Evolutionary conservation across 495 filamentous ascomycete genomes (phyloP).

Genomic region (Talaromyces thailandensis): DNA sequence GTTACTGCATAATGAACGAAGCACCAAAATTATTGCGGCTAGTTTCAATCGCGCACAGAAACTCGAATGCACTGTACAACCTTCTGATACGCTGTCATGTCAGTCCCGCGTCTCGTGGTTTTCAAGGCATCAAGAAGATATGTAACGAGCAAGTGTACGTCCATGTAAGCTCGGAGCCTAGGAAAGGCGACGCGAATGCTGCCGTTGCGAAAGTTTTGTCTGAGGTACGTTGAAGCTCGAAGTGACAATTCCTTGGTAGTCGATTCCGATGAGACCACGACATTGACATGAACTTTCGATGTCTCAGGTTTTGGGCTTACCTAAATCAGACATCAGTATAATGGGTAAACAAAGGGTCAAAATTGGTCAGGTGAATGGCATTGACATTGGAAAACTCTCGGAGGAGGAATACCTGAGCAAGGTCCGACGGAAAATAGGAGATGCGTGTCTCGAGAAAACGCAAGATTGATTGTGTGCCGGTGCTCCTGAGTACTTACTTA

Average conservation of each 20-base stretch:
- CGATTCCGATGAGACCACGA: background rate
- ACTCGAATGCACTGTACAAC: background rate
- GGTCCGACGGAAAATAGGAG: background rate
- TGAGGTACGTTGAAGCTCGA: background rate
- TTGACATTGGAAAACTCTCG: background rate
- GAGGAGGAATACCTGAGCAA: background rate
- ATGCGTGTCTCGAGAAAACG: background rate
- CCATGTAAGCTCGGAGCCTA: background rate
- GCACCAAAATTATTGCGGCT: background rate
- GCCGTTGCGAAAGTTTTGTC: background rate
- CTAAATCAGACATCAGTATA: background rate
- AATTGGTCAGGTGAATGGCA: background rate
- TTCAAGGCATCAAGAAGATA: background rate
- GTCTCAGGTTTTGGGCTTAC: background rate
- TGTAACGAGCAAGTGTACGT: background rate
- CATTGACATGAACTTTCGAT: background rate
- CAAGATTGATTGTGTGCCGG: background rate
- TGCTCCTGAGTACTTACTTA: background rate
- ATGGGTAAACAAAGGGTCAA: background rate
- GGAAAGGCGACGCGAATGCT: background rate
- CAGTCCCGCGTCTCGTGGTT: background rate
- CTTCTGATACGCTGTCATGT: background rate
- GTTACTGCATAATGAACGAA: background rate
- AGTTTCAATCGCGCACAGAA: background rate
- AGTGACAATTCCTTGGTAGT: background rate